Conservation (phyloP, 1,284 basidiomycete species). For the Sphaerobolus stellatus region DNA sequence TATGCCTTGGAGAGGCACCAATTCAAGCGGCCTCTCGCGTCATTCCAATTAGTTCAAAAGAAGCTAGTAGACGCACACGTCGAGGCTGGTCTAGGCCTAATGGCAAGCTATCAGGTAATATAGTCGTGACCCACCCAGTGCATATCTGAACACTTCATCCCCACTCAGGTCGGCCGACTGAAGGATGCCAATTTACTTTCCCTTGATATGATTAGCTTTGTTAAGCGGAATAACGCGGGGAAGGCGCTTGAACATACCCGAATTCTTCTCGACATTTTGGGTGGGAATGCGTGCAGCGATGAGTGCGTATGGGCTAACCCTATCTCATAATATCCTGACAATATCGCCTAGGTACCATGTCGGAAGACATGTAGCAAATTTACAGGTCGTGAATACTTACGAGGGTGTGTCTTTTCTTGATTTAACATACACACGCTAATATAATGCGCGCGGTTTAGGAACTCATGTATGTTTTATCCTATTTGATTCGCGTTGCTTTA, state of each 20-base stretch:
- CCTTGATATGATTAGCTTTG: conserved; percentile 92
- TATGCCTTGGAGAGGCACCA: conserved; percentile 91
- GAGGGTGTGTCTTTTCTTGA: conserved; percentile 57
- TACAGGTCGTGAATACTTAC: conserved; percentile 92
- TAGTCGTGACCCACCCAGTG: not conserved
- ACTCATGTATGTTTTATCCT: conserved; percentile 47
- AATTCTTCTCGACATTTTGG: conserved; percentile 82
- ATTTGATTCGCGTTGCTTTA: not conserved
- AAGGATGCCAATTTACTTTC: conserved; percentile 81
- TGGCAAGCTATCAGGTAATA: conserved; percentile 60
- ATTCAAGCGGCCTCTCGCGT: conserved; percentile 86
- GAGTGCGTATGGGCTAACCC: conserved; percentile 57
- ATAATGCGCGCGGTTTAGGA: conserved; percentile 27
- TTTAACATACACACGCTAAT: conserved; percentile 1
- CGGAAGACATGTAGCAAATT: conserved; percentile 85
- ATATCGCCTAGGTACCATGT: conserved; percentile 69
- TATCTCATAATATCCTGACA: not conserved
- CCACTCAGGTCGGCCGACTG: conserved; percentile 76
- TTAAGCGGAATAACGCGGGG: conserved; percentile 96
- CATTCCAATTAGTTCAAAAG: conserved; percentile 96
- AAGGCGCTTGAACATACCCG: conserved; percentile 85
- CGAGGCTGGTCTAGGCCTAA: conserved; percentile 80
- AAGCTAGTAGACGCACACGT: conserved; percentile 93
- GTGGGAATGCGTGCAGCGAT: conserved; percentile 87
- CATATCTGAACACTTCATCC: not conserved